Evolutionary conservation across 257 asterid genomes (phyloP).

Genomic region (Nemophila menziesii): DNA sequence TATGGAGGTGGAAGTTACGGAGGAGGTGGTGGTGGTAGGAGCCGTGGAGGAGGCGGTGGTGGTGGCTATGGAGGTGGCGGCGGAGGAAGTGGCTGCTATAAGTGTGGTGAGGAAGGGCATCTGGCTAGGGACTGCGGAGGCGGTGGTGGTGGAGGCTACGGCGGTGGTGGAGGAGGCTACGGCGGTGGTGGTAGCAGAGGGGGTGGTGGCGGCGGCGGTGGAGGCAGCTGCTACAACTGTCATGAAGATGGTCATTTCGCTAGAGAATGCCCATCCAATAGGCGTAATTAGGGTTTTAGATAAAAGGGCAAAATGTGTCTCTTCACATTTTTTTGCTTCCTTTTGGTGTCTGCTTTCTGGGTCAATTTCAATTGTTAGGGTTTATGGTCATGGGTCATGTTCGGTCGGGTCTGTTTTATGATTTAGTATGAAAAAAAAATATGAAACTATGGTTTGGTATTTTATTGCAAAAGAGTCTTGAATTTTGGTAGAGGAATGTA

Average conservation of each 20-base stretch:
- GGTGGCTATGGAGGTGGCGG: conserved; percentile 12
- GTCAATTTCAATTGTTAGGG: neutral
- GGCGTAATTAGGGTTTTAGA: conserved; percentile 10
- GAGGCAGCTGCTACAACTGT: conserved; percentile 31
- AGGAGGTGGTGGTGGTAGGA: conserved; percentile 1
- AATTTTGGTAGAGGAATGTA: too few species aligned
- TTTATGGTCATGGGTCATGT: too few species aligned
- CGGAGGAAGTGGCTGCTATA: conserved; percentile 18
- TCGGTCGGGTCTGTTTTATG: too few species aligned
- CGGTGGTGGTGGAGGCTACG: conserved; percentile 23
- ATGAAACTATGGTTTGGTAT: too few species aligned
- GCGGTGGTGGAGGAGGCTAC: conserved; percentile 27
- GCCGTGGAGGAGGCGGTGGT: conserved; percentile 2
- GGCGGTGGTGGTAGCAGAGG: conserved; percentile 9
- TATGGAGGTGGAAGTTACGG: conserved; percentile 10
- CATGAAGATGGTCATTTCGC: conserved; percentile 52
- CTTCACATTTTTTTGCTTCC: neutral
- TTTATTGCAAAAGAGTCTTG: too few species aligned
- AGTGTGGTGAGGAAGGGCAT: conserved; percentile 26
- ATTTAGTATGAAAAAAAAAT: too few species aligned
- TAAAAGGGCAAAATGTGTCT: conserved; percentile 5
- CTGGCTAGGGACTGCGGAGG: conserved; percentile 20
- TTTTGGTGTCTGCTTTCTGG: neutral
- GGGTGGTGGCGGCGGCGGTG: conserved; percentile 8
- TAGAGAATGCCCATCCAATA: conserved; percentile 40